Evolutionary conservation across 768 basidiomycete species (phyloP).

Genomic region (Lactarius sp.): DNA sequence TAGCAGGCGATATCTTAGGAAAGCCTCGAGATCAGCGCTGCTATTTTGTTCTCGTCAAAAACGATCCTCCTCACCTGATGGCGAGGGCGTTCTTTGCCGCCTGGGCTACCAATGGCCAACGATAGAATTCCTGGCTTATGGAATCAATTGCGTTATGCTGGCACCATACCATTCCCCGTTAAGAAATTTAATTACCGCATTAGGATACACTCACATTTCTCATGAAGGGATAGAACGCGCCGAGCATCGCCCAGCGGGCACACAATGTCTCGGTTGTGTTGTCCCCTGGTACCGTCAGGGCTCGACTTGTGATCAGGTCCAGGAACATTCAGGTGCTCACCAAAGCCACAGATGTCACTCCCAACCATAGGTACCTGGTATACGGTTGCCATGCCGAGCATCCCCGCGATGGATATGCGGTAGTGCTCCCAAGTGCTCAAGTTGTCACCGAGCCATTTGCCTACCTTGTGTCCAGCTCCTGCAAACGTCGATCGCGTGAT

Average conservation of each 20-base stretch:
- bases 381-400: slow-evolving; percentile 59
- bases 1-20: slow-evolving; percentile 54
- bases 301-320: not conserved
- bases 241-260: slow-evolving; percentile 71
- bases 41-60: not conserved
- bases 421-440: slow-evolving; percentile 57
- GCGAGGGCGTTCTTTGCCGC: slow-evolving; percentile 58
- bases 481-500: slow-evolving; percentile 74
- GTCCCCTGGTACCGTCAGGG: slow-evolving; percentile 34
- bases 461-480: slow-evolving; percentile 60
- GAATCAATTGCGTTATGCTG: slow-evolving; percentile 53
- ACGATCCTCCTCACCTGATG: slow-evolving; percentile 47
- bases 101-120: slow-evolving; percentile 51
- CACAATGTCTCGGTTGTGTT: slow-evolving; percentile 67
- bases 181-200: slow-evolving; percentile 5
- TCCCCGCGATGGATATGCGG: slow-evolving; percentile 53
- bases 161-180: not conserved
- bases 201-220: slow-evolving; percentile 48
- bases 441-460: slow-evolving; percentile 74
- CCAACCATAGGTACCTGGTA: slow-evolving; percentile 76
- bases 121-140: slow-evolving; percentile 63
- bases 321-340: slow-evolving; percentile 32
- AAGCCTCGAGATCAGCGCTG: not conserved
- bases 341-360: slow-evolving; percentile 66
- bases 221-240: slow-evolving; percentile 78